Conservation (phyloP, 2,329 filamentous ascomycete species). For the Aspergillus texensis region DNA sequence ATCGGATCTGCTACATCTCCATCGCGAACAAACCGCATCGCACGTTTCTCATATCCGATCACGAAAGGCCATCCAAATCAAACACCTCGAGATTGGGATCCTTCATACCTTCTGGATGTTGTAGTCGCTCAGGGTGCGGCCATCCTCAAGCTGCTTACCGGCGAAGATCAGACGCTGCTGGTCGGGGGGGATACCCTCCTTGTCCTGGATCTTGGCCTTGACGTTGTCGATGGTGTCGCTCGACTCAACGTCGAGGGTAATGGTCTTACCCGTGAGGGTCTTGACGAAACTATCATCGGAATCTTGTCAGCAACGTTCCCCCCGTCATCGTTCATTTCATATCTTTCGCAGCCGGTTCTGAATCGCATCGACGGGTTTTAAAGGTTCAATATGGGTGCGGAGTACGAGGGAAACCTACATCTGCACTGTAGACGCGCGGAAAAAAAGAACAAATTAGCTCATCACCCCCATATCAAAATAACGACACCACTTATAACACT, state of each 20-base stretch:
- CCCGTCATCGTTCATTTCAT: conserved; percentile 2
- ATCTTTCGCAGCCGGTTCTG: conserved; percentile 11
- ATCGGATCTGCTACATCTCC: background rate
- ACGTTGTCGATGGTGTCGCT: conserved; percentile 99
- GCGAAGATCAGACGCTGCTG: conserved; percentile 99
- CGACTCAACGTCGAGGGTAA: conserved; percentile 99
- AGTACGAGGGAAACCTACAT: conserved; percentile 66
- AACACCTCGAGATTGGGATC: conserved; percentile 11
- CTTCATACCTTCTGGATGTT: conserved; percentile 94
- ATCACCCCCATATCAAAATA: conserved; percentile 18
- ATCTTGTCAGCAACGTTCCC: conserved; percentile 26
- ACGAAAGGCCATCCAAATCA: conserved; percentile 11
- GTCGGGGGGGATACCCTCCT: conserved; percentile 97
- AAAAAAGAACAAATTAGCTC: conserved; percentile 52
- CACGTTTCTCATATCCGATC: conserved; percentile 8
- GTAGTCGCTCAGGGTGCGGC: conserved; percentile 95
- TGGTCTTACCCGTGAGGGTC: conserved; percentile 99
- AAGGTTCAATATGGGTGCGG: conserved; percentile 28
- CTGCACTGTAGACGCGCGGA: conserved; percentile 67
- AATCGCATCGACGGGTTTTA: conserved; percentile 19
- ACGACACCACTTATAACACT: conserved; percentile 6
- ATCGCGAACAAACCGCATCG: background rate
- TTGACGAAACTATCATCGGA: conserved; percentile 83
- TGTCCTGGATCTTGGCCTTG: conserved; percentile 99
- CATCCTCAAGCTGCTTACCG: conserved; percentile 98